A percentile compares a stretch with the other conserved stretches of the same genome.
These are phyloP conservation scores for Verbena officinalis DNA, from an alignment of 257 asterid genomes.

Conservation along the genomic window DNA sequence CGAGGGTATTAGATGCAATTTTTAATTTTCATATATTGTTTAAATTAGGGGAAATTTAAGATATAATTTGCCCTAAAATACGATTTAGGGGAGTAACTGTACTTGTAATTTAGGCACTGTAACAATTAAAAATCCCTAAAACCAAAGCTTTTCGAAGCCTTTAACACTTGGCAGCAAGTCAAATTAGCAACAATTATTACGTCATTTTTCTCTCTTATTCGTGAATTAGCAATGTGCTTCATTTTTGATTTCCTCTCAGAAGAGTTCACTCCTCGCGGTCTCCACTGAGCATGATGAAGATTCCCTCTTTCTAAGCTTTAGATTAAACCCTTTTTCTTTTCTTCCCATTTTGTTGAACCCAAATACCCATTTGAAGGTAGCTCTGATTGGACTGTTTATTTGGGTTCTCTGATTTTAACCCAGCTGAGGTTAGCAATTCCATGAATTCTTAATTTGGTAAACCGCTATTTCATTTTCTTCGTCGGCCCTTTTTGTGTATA, in stretches of 20 bases:
- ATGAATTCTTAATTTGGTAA: slow-evolving; percentile 25
- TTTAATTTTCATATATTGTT: too few species aligned
- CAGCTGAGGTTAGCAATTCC: neutral
- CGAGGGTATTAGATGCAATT: too few species aligned
- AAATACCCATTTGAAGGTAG: slow-evolving; percentile 24
- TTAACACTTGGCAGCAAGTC: neutral
- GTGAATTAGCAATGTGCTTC: neutral
- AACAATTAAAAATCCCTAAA: neutral
- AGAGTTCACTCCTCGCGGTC: neutral
- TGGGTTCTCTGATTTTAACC: slow-evolving; percentile 10
- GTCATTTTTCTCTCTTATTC: neutral
- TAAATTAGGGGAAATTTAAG: too few species aligned
- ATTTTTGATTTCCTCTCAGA: neutral
- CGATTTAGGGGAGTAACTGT: too few species aligned
- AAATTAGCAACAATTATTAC: neutral
- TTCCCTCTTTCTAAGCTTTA: neutral
- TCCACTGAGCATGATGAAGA: neutral
- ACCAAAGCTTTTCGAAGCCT: neutral
- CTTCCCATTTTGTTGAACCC: neutral
- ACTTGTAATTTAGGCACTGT: too few species aligned
- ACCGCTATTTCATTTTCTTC: slow-evolving; percentile 19
- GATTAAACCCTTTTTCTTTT: neutral
- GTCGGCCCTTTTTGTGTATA: neutral
- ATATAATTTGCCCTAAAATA: too few species aligned
- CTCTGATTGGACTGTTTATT: neutral